A percentile compares a stretch with the other conserved stretches of the same genome.
These are phyloP conservation scores for Sporothrix phasma DNA, from an alignment of 2,329 filamentous ascomycete species.

Conservation along the genomic window DNA sequence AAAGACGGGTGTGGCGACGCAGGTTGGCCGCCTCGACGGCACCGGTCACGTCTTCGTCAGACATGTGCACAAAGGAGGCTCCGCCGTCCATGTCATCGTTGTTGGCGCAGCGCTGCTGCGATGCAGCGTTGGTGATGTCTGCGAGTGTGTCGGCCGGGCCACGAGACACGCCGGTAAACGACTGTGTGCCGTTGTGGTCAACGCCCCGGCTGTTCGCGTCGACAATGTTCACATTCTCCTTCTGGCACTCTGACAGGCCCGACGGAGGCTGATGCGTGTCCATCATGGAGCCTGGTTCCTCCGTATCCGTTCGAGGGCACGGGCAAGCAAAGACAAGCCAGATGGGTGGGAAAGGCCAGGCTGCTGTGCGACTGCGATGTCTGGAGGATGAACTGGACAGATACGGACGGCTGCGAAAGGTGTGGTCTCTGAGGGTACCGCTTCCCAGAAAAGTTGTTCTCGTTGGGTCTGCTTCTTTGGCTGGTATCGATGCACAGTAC, in stretches of 20 bases:
- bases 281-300: neutral
- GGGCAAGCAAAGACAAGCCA: too few species aligned
- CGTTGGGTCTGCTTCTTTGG: too few species aligned
- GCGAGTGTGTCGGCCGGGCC: neutral
- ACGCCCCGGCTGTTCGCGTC: neutral
- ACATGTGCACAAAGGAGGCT: neutral
- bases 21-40: neutral
- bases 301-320: too few species aligned
- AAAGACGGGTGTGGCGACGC: neutral
- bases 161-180: neutral
- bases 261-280: neutral
- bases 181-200: neutral
- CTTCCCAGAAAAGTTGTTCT: too few species aligned
- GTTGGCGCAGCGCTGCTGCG: neutral
- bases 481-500: neutral
- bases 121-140: neutral
- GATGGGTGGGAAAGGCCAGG: too few species aligned
- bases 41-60: neutral
- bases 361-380: too few species aligned
- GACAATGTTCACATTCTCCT: neutral
- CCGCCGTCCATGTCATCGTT: neutral
- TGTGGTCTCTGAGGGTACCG: too few species aligned
- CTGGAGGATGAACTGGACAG: too few species aligned
- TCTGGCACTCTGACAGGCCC: neutral
- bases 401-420: too few species aligned